Evolutionary conservation across 371 early-diverging fungal genomes (phyloP).

Genomic region (Capillidium heterosporum): DNA sequence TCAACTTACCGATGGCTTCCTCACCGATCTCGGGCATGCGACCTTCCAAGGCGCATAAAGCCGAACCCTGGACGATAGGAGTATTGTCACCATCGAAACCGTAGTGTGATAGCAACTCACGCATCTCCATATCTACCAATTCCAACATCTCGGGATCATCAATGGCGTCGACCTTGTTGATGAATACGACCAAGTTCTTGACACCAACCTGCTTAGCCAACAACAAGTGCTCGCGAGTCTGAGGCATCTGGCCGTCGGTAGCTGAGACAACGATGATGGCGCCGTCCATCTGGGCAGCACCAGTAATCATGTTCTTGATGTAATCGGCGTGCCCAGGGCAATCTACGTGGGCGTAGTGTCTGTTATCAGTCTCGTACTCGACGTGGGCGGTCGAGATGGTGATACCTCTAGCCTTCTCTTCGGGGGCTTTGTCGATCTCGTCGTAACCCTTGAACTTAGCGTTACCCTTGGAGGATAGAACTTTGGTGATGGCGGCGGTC

Average conservation of each 20-base stretch:
- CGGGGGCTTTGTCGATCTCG: conserved; percentile 95
- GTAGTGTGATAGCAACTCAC: conserved; percentile 79
- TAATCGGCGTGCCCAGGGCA: conserved; percentile 99
- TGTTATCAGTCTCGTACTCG: conserved; percentile 77
- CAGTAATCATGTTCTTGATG: conserved; percentile 99
- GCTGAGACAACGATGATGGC: conserved; percentile 98
- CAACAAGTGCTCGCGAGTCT: conserved; percentile 94
- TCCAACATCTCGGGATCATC: conserved; percentile 95
- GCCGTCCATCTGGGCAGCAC: conserved; percentile 98
- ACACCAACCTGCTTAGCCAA: conserved; percentile 95
- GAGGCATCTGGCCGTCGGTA: conserved; percentile 86
- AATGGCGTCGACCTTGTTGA: conserved; percentile 98
- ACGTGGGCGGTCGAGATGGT: conserved; percentile 93
- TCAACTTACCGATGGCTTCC: conserved; percentile 68
- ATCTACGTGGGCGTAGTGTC: conserved; percentile 97
- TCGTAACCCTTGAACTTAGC: conserved; percentile 88
- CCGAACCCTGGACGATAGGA: conserved; percentile 90
- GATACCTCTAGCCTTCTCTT: conserved; percentile 94
- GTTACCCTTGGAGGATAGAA: conserved; percentile 51
- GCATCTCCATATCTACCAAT: conserved; percentile 98
- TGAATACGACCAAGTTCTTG: conserved; percentile 85
- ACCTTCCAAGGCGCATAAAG: conserved; percentile 89
- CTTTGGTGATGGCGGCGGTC: conserved; percentile 98
- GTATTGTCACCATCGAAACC: conserved; percentile 87
- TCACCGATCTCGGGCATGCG: conserved; percentile 83